A percentile compares a stretch with the other conserved stretches of the same genome.
These are phyloP conservation scores for Pseudotsuga menziesii DNA, from an alignment of 75 land plant species.

Conservation along the genomic window DNA sequence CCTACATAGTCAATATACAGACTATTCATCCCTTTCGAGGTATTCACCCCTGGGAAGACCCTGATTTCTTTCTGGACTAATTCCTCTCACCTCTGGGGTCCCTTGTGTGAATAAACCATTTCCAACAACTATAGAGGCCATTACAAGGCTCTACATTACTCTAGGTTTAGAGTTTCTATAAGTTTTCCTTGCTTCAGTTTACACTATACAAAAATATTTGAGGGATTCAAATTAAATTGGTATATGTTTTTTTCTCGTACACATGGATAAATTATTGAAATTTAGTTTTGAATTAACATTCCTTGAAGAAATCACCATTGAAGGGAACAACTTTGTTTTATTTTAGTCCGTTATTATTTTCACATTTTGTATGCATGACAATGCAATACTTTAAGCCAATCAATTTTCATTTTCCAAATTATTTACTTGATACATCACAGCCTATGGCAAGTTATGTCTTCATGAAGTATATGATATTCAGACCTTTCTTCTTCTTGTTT, in stretches of 20 bases:
- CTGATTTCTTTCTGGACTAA: no score
- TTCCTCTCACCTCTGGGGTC: no score
- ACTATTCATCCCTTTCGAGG: no score
- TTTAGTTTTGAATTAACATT: no score
- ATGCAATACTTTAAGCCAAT: no score
- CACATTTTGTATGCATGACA: no score
- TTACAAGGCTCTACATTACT: no score
- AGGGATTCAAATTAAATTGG: background rate
- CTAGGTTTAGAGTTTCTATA: background rate
- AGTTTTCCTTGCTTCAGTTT: background rate
- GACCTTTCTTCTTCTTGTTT: background rate
- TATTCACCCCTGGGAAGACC: no score
- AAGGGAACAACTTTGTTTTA: background rate
- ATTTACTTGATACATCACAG: background rate
- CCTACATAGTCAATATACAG: no score
- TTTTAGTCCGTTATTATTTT: background rate
- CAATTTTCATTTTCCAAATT: no score
- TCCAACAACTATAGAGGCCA: no score
- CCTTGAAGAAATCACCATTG: background rate
- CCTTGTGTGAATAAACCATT: no score
- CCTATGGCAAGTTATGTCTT: background rate
- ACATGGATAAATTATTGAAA: background rate
- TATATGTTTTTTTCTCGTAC: background rate
- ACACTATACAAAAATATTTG: background rate
- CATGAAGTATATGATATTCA: background rate